These are phyloP conservation scores for Lentinula lateritia DNA, from an alignment of 768 basidiomycete species.

Conservation along the genomic window DNA sequence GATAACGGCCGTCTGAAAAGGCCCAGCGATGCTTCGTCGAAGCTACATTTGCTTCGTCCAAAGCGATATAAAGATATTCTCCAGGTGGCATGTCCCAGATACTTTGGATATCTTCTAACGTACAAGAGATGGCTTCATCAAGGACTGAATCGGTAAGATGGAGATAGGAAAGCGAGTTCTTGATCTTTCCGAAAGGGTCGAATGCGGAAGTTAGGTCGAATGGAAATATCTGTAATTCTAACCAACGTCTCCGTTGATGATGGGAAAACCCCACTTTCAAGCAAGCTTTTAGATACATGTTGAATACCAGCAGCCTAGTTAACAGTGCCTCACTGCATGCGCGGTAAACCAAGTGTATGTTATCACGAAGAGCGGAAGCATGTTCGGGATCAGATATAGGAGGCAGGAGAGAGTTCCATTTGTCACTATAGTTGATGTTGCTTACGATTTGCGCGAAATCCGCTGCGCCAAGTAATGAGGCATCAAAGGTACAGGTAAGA, in stretches of 20 bases:
- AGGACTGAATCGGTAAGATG: neutral
- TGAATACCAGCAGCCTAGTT: neutral
- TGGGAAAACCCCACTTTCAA: neutral
- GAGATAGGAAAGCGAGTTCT: neutral
- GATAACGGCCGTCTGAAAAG: constrained; percentile 1
- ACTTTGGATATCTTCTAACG: neutral
- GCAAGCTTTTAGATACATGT: neutral
- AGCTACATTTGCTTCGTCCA: constrained; percentile 6
- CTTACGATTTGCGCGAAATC: neutral
- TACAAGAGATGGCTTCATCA: neutral
- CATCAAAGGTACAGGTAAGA: neutral
- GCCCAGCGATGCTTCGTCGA: neutral
- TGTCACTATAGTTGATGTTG: too few species aligned
- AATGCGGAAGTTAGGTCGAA: neutral
- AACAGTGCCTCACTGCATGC: neutral
- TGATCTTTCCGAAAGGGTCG: neutral
- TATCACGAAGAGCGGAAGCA: neutral
- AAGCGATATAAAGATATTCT: neutral
- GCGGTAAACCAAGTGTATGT: neutral
- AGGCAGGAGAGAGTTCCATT: neutral
- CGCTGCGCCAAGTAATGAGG: neutral
- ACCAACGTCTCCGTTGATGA: neutral
- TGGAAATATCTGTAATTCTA: neutral
- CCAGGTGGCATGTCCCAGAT: neutral
- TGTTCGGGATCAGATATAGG: neutral